These are phyloP conservation scores for Drechslera avenae DNA, from an alignment of 2,329 filamentous ascomycete species.

Conservation along the genomic window DNA sequence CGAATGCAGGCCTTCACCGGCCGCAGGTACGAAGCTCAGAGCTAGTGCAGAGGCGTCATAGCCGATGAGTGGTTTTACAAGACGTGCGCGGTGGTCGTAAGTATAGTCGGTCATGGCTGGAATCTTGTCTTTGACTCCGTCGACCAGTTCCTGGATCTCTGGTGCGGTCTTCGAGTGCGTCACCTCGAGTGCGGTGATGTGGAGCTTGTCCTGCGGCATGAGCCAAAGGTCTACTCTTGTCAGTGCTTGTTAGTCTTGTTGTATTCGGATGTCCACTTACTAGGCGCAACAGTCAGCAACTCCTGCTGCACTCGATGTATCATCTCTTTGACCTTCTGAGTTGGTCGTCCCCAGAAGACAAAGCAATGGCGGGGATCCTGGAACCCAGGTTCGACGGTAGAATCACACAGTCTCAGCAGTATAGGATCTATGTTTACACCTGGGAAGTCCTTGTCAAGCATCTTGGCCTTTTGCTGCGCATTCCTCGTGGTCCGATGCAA, in stretches of 20 bases:
- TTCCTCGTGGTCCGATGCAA: constrained; percentile 78
- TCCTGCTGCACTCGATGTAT: constrained; percentile 71
- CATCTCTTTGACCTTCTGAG: constrained; percentile 70
- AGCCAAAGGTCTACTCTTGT: constrained; percentile 73
- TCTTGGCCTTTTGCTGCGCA: constrained; percentile 72
- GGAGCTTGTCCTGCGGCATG: constrained; percentile 78
- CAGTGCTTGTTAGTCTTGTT: constrained; percentile 3
- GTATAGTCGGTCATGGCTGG: constrained; percentile 69
- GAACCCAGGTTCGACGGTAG: constrained; percentile 69
- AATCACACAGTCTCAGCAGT: constrained; percentile 70
- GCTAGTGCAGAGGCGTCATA: constrained; percentile 87
- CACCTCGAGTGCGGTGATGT: constrained; percentile 85
- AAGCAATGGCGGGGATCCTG: constrained; percentile 79
- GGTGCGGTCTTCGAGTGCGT: constrained; percentile 75
- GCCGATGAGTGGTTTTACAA: constrained; percentile 81
- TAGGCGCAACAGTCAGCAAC: constrained; percentile 67
- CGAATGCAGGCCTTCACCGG: constrained; percentile 58
- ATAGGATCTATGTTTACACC: constrained; percentile 78
- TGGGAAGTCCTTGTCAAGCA: constrained; percentile 70
- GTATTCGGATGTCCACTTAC: constrained; percentile 57
- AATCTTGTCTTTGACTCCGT: constrained; percentile 61
- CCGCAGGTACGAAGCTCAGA: constrained; percentile 82
- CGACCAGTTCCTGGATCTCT: constrained; percentile 69
- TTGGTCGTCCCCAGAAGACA: constrained; percentile 86
- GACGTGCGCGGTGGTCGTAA: constrained; percentile 68